Base-by-base conservation (phyloP, 2,329 filamentous ascomycete species). In the Setomelanomma holmii region DNA sequence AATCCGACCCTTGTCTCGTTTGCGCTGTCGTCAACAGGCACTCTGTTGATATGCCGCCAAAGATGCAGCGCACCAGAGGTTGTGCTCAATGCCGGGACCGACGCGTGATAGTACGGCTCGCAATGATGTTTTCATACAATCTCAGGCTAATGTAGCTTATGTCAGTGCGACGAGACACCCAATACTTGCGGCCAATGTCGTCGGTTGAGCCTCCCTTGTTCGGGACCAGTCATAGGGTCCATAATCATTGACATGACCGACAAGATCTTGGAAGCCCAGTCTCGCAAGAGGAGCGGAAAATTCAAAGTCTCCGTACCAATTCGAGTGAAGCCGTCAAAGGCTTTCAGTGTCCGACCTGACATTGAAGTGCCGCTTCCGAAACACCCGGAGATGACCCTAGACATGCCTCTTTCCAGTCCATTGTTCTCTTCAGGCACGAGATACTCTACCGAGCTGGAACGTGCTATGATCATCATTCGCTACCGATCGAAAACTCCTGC, bases 191-290 rank as follows among this genome's bases (percentile, higher is more conserved):
- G 64, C 47, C 63, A 67, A 60, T 71, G 67, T 45, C 52, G 54
- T 14, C 67, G 68, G 10, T 59, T 72, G 14, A 62, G 65, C 14
- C 58, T 72, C 27, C 40, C 49, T 17, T 72, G 70, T 57, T 70
- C 67, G 14, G 69, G 70, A 11, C 66, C 69, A 1, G 39, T 69
- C 3, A 61, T 69, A 20, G 69, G 68, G 45, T 70, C 68, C 16
- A 64, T 72, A 24, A 68, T 73, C 43, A 73, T 73, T 46, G 69
- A 72, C 24, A 72, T 72, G 69, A 72, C 69, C 0, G 65, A 71
- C 20, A 66, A 64, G 39, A 59, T 70, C 1, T 51, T 58, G n/a
- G 10, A 71, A 66, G 46, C 67, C 68, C 10, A 60, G 61, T 53
- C 46, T 19, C 56, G 63, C 7, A 69, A 67, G 55, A 68, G 67